Evolutionary conservation across 169 alveolate species (phyloP), one percentile per base, ranked within the genome.

Genomic region (Theileria equi): DNA sequence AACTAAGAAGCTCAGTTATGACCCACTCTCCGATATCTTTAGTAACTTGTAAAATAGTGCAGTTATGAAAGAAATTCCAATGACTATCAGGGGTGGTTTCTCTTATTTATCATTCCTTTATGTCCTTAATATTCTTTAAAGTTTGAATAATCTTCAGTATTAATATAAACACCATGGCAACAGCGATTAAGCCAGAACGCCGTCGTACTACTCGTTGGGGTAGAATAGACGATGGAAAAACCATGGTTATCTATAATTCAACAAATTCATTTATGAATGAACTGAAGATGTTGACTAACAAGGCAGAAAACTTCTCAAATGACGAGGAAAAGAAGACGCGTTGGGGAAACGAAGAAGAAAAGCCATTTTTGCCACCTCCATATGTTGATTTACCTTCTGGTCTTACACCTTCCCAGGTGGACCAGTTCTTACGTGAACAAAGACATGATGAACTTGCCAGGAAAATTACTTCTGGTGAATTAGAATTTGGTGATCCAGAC

Each of bases 371-470:
- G 10, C 97, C 97, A 21, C 96, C 95, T 1, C 94, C 95, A 1
- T 92, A 74, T 66, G 92, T 91, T 10, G 97, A 92, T 62, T 80
- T 92, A 17, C 97, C 97, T 17, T 88, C 92, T 2, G 97, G 96
- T 36, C 60, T 92, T 72, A 89, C 93, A 11, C 90, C 92, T 0
- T 48, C 88, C 4, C 94, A 92, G 48, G 71, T 90, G 48, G 96
- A 91, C 83, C 97, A 92, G 55, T 92, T 92, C 57, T 68, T 92
- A 34, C 48, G 94, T n/a, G 97, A 92, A 59, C 97, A 92, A 70
- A 67, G 97, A 55, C 86, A 89, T 58, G 96, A 91, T 5, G 97
- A 92, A 57, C 86, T 92, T 40, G 81, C 85, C 23, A 81, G 87
- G 63, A 92, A 92, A 66, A 64, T 92, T 36, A 88, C 90, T 36